Evolutionary conservation across 768 basidiomycete species (phyloP).

Genomic region (Trametes sanguinea): DNA sequence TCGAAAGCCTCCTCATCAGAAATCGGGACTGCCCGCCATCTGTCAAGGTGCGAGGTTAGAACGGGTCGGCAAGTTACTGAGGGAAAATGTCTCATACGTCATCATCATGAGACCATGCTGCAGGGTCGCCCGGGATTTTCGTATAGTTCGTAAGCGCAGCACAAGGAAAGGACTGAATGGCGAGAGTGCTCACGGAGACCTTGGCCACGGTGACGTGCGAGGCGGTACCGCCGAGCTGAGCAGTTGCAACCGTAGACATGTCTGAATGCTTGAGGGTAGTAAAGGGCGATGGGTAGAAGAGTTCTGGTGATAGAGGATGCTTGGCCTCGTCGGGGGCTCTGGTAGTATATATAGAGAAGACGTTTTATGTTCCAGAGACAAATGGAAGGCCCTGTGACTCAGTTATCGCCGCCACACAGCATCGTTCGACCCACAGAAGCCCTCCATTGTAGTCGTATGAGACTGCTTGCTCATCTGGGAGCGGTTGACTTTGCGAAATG

Average conservation of each 20-base stretch:
- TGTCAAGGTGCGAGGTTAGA: background rate
- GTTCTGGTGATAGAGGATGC: background rate
- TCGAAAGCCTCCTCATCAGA: conserved; percentile 62
- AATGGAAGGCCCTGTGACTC: no score
- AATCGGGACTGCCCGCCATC: conserved; percentile 44
- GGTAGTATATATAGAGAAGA: no score
- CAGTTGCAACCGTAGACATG: conserved; percentile 11
- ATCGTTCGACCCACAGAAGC: no score
- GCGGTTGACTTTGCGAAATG: no score
- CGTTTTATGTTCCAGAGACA: no score
- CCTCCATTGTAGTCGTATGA: no score
- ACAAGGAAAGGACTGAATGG: conserved; percentile 3
- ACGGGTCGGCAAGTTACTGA: background rate
- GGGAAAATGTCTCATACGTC: conserved; percentile 40
- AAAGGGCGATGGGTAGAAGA: no score
- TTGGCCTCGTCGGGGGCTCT: background rate
- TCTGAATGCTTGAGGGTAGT: background rate
- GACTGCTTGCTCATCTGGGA: no score
- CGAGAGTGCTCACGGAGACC: background rate
- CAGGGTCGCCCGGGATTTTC: no score
- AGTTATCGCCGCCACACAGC: no score
- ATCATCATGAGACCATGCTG: conserved; percentile 58
- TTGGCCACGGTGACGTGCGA: conserved; percentile 18
- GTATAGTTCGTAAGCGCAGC: no score
- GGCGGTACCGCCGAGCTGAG: conserved; percentile 40